Base-by-base conservation (phyloP, 139 green algal genomes). In the Chlorella sp. region DNA sequence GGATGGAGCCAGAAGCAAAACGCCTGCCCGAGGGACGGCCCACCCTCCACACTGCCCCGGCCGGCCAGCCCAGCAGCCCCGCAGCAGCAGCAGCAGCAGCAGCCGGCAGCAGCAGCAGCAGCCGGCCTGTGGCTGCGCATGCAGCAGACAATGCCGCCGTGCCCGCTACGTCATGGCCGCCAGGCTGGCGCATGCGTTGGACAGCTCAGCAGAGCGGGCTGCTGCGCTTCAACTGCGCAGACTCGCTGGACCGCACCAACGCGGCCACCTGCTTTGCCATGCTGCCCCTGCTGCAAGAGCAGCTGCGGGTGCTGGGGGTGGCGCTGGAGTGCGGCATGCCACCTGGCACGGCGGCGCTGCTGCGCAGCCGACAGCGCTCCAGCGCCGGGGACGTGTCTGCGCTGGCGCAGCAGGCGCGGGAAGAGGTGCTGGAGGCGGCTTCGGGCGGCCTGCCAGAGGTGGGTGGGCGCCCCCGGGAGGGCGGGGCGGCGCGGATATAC, bases 171-270 rank as follows among this genome's bases (percentile, higher is more conserved):
- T 12, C 37, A 9, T 95, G 91, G 89, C 90, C 73, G 32, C 79
- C 30, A 0, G 91, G 90, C n/a, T 97, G 94, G 94, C 83, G 86
- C 34, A 93, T 90, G 71, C 83, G 87, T 9, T 98, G 94, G 95
- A 37, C 85, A 32, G 79, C 48, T 24, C 90, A 93, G 80, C 96
- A 98, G 93, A 40, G 36, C 0, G 96, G 96, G 15, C 30, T 97
- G n/a, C 88, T 98, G 81, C 91, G 96, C 19, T 99, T 98, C 94
- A 99, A 99, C 93, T 99, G 98, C 81, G 98, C 98, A 0, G 98
- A 99, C 94, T 98, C 95, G 1, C 93, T 99, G 86, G 98, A 99
- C 91, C 93, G 98, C 57, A 99, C 98, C 69, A 99, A 99, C 89
- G 96, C 98, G 14, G 97, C 97, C 24, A 95, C 93, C 86, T 99